Evolutionary conservation across 1,284 basidiomycete genomes (phyloP), one percentile per base, ranked within the genome.

Genomic region (Cutaneotrichosporon sp.): DNA sequence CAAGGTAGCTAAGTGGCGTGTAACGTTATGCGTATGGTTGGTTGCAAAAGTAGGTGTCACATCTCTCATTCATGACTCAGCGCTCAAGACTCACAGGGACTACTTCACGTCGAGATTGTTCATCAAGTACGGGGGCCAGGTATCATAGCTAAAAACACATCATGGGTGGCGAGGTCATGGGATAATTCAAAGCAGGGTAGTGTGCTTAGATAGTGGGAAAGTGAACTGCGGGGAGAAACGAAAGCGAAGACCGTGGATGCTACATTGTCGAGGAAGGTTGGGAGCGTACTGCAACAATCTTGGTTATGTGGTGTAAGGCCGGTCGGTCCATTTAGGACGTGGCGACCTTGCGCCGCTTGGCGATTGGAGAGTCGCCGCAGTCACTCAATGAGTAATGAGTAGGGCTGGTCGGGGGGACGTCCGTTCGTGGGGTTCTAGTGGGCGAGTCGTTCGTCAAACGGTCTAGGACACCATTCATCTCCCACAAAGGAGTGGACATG

Each of bases 401-500:
- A 3, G 70, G 70, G 51, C 61, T 62, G 4, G 69, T 72, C 2
- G 62, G 61, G 2, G 67, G 68, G 22, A 67, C 56, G 11, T 38
- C 65, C 57, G 61, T 61, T 8, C 65, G 55, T 6, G 58, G 62
- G 12, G 52, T 57, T 27, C 49, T 46, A 12, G 51, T 63, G 19
- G 65, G 60, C 16, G 55, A 62, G 24, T 53, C 52, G 46, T 62
- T 60, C 27, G 61, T 63, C 44, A 72, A 50, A 22, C 70, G 59
- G 49, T 66, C 65, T 5, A 72, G 55, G 25, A 65, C 61, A 3
- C 67, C 65, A 17, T 61, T 62, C 32, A 66, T 64, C 55, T 73
- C 71, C 71, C 71, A 73, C 55, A 66, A 51, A 0, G 71, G 71
- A 11, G 71, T 73, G 3, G 64, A 68, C 11, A 70, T 35, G 42